Percentiles rank a stretch among this genome's conserved stretches.
These are phyloP conservation scores for Blumeriella jaapii DNA, from an alignment of 2,329 filamentous ascomycete genomes.

Conservation along the genomic window DNA sequence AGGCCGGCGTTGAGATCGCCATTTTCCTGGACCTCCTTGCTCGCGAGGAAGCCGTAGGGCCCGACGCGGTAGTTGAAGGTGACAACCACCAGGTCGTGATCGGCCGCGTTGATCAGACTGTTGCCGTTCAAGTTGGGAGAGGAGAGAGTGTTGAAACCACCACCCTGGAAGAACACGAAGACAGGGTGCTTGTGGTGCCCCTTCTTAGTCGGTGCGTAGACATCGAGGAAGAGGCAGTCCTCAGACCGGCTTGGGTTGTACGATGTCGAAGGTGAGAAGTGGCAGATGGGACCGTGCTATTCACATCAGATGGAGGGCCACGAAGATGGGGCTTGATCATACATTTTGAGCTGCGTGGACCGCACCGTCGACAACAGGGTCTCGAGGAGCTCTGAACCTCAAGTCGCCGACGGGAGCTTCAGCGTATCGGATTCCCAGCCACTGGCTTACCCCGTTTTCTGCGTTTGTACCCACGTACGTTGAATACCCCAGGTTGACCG, in stretches of 20 bases:
- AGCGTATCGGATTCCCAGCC: conserved; percentile 67
- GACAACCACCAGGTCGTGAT: conserved; percentile 54
- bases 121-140: conserved; percentile 46
- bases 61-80: conserved; percentile 70
- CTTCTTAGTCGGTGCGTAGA: conserved; percentile 48
- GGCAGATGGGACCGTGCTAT: conserved; percentile 21
- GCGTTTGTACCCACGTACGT: conserved; percentile 47
- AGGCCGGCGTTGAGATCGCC: conserved; percentile 57
- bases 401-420: conserved; percentile 53
- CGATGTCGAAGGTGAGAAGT: conserved; percentile 17
- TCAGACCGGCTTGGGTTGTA: conserved; percentile 35
- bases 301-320: background rate
- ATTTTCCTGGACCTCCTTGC: conserved; percentile 37
- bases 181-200: conserved; percentile 40
- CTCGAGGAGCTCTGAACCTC: conserved; percentile 55
- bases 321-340: conserved; percentile 2
- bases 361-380: conserved; percentile 35
- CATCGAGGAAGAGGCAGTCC: conserved; percentile 59
- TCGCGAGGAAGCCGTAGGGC: conserved; percentile 58
- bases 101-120: conserved; percentile 46
- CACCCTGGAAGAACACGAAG: conserved; percentile 46
- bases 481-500: conserved; percentile 53
- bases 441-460: conserved; percentile 50
- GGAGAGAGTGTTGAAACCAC: conserved; percentile 43
- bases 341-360: conserved; percentile 21